Base-by-base conservation (phyloP, 768 basidiomycete species). In the Tephrocybe sp. region DNA sequence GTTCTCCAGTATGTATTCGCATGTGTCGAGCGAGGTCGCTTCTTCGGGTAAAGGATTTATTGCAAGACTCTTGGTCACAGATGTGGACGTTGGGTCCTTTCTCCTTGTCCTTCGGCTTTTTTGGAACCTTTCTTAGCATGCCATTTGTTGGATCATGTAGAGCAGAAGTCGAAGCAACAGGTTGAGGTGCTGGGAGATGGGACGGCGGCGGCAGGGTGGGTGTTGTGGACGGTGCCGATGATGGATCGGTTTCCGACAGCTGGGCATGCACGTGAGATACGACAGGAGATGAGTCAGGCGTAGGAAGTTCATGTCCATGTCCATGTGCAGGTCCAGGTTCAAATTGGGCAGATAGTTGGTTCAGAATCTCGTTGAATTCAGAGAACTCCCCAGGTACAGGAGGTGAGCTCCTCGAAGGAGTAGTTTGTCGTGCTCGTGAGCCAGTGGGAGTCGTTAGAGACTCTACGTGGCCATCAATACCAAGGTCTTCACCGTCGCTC, bases 1-100 rank as follows among this genome's bases (percentile, higher is more conserved):
- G 78, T 66, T 94, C 92, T 14, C 92, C 92, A 0, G 92, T 93
- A 60, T 95, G 92, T 72, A 93, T 93, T 39, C 90, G 82, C 75
- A 83, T 88, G 64, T 95, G 92, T 22, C 92, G 82, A 36, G 83
- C 78, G 39, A 94, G 76, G 63, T 94, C 92, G 62, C 91, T 93
- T 52, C 85, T 79, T 19, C 92, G 81, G 23, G 85, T 86, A 63
- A 94, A 94, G 9, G 83, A 75, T 72, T 93, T 94, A 60, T 77
- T 76, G 61, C 92, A 94, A 34, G 83, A 78, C 38, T 84, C 79
- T 51, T 83, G 76, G 54, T 84, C 85, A 60, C 90, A 92, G 16
- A 74, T 74, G 62, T 90, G 89, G 7, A 73, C 62, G 48, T 74
- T 77, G 5, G 74, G 64, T 6, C 66, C 69, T 51, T 68, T 73